Conservation (phyloP, 805 yeast species). For the Lipomyces chichibuensis region DNA sequence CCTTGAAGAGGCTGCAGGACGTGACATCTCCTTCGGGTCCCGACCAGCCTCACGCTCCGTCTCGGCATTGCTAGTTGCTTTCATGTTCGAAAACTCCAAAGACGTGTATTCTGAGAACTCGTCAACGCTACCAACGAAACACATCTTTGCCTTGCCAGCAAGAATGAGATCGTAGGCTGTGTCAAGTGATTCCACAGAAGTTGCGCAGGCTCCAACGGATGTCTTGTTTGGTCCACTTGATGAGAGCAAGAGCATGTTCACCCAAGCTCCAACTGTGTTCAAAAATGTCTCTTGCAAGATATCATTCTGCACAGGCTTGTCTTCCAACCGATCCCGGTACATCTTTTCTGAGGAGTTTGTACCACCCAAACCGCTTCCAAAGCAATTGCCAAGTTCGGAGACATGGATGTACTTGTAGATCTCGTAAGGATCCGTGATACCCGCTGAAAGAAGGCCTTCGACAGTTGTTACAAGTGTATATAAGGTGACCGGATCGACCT, state of each 20-base stretch:
- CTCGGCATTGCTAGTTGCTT: slow-evolving; percentile 87
- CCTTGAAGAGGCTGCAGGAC: slow-evolving; percentile 95
- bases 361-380: slow-evolving; percentile 99
- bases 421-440: slow-evolving; percentile 97
- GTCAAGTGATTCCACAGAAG: slow-evolving; percentile 96
- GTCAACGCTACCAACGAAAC: slow-evolving; percentile 97
- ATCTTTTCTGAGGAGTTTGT: slow-evolving; percentile 92
- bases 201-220: slow-evolving; percentile 99
- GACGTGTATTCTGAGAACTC: slow-evolving; percentile 99
- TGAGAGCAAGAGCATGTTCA: slow-evolving; percentile 91
- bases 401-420: slow-evolving; percentile 97
- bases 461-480: slow-evolving; percentile 89
- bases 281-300: slow-evolving; percentile 95
- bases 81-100: slow-evolving; percentile 96
- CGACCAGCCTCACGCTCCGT: slow-evolving; percentile 92
- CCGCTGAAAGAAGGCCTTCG: slow-evolving; percentile 89
- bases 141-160: slow-evolving; percentile 90
- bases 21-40: slow-evolving; percentile 96
- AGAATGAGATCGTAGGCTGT: slow-evolving; percentile 89
- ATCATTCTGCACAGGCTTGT: slow-evolving; percentile 93
- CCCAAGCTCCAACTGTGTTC: slow-evolving; percentile 99
- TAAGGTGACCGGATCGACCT: slow-evolving; percentile 94
- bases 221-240: slow-evolving; percentile 98
- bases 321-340: slow-evolving; percentile 92
- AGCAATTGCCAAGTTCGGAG: slow-evolving; percentile 97